A percentile compares a stretch with the other conserved stretches of the same genome.
Evolutionary conservation across 1,284 basidiomycete species (phyloP).

Genomic region (Puccinia polysora): DNA sequence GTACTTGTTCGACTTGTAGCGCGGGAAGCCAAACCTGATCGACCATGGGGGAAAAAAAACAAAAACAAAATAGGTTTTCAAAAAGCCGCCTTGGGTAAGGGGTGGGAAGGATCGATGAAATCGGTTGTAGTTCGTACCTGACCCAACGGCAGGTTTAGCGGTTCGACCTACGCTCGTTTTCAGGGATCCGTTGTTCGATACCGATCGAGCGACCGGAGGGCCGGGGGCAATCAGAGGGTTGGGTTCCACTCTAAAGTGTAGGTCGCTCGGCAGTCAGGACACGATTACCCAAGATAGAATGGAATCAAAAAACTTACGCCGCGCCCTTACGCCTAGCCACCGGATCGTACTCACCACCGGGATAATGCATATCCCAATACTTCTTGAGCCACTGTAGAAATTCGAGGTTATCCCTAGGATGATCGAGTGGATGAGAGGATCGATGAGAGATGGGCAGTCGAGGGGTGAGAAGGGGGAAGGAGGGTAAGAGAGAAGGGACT

Average conservation of each 20-base stretch:
- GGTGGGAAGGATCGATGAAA: background rate
- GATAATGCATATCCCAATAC: conserved; percentile 89
- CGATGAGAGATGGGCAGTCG: no score
- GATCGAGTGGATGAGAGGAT: no score
- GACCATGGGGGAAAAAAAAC: no score
- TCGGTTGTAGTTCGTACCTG: conserved; percentile 14
- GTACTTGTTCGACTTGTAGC: conserved; percentile 25
- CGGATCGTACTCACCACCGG: conserved; percentile 82
- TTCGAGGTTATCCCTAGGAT: conserved; percentile 79
- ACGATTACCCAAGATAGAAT: no score
- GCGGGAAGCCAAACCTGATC: conserved; percentile 17
- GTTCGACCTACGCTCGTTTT: conserved; percentile 45
- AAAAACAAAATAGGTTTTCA: background rate
- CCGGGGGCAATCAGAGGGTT: conserved; percentile 33
- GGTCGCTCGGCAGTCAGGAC: no score
- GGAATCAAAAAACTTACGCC: conserved; percentile 47
- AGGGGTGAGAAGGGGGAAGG: no score
- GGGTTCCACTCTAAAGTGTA: conserved; percentile 14
- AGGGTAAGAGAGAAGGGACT: conserved; percentile 54
- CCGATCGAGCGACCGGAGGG: no score
- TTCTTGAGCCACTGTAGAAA: conserved; percentile 96
- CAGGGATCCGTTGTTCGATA: conserved; percentile 45
- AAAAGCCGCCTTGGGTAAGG: background rate
- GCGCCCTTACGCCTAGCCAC: conserved; percentile 71
- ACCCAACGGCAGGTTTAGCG: conserved; percentile 3